Base-by-base conservation (phyloP, 2,329 filamentous ascomycete genomes). In the Pseudocercospora fuligena region DNA sequence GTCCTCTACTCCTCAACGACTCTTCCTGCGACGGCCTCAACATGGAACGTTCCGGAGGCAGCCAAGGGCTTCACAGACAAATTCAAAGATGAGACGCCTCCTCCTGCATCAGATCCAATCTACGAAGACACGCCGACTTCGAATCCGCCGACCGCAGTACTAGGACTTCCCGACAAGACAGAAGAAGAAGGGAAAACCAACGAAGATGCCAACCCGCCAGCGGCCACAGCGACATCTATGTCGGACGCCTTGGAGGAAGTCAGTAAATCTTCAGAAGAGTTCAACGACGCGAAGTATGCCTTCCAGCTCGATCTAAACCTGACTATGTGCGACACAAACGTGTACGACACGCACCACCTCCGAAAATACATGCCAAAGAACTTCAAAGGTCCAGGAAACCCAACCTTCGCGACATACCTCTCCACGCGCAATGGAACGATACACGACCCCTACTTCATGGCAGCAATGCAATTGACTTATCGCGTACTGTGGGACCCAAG, bases 381-480 rank as follows among this genome's bases (percentile, higher is more conserved):
- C 65, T 72, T 62, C 60, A 54, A 69, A 60, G 70, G 70, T 16
- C 65, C 69, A n/a, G 66, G 64, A 21, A 65, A 64, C 23, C 63
- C 63, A 33, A 66, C 66, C 5, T 70, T 67, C 46, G 69, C 69
- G 51, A 70, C 70, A 11, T 70, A 70, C 51, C 63, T 68, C 25
- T 66, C 70, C 5, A 70, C 69, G 16, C 58, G 70, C 21, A 69
- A 72, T 59, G 63, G 64, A 51, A 69, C 69, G 2, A 27, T 70
- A 2, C 65, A 72, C 36, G 70, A 72, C 49, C 70, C 70, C 12
- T 72, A 72, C 49, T 72, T 72, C 60, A 61, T 67, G 33, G 70
- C 68, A 23, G 69, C 70, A 14, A 67, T 70, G 36, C 69, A 70
- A 29, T 27, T 72, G 53, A 66, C 67, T 16, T 70, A 72, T 53